These are phyloP conservation scores for Arxiozyma slooffiae DNA, from an alignment of 1,139 yeast species.

Conservation along the genomic window DNA sequence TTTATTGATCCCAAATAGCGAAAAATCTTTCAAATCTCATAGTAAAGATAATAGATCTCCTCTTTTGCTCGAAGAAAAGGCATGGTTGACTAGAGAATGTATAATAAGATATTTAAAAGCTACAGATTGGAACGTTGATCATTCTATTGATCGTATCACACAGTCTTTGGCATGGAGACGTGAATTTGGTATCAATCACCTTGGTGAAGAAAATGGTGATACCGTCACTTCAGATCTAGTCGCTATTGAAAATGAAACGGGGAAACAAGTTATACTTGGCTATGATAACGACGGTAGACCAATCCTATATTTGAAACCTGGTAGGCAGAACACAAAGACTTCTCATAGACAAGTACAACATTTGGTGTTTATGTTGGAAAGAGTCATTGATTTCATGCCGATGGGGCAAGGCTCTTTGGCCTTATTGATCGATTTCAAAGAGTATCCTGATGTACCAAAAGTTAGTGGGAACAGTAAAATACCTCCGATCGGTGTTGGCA, in stretches of 20 bases:
- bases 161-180: constrained; percentile 84
- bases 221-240: constrained; percentile 53
- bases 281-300: constrained; percentile 85
- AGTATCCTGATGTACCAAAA: constrained; percentile 44
- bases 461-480: constrained; percentile 49
- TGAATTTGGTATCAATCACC: constrained; percentile 68
- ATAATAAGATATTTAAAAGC: constrained; percentile 80
- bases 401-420: constrained; percentile 91
- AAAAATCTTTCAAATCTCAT: constrained; percentile 24
- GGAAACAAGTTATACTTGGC: constrained; percentile 82
- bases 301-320: constrained; percentile 79
- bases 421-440: constrained; percentile 78
- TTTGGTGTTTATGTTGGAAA: constrained; percentile 81
- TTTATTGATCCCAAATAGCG: constrained; percentile 34
- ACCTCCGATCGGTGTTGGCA: constrained; percentile 74
- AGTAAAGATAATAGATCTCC: constrained; percentile 25
- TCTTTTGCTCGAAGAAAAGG: constrained; percentile 54
- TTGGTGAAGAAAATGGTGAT: constrained; percentile 38
- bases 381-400: constrained; percentile 89
- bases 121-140: constrained; percentile 71
- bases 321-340: constrained; percentile 85
- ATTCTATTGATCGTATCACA: constrained; percentile 63
- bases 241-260: constrained; percentile 67
- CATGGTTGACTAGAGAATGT: constrained; percentile 90
- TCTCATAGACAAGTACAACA: constrained; percentile 86